Percentiles rank a stretch among this genome's conserved stretches.
Evolutionary conservation across 768 basidiomycete species (phyloP).

Genomic region (Rhodotorula graminis): DNA sequence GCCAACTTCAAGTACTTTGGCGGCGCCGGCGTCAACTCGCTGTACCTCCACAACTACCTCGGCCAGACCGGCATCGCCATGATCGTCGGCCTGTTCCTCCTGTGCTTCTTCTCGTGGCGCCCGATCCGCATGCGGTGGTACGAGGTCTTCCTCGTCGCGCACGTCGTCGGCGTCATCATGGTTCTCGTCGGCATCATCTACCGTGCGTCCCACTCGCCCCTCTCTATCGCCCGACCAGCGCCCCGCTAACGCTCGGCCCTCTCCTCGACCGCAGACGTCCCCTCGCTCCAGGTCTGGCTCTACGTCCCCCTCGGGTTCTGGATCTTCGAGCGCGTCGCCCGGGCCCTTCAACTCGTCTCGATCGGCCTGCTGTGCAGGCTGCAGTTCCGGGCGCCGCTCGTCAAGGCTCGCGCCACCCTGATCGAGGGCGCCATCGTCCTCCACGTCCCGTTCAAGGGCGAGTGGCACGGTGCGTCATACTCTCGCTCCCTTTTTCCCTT

Average conservation of each 20-base stretch:
- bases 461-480: conserved; percentile 15
- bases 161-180: conserved; percentile 23
- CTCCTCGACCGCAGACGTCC: conserved; percentile 14
- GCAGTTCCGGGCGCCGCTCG: conserved; percentile 24
- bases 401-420: conserved; percentile 27
- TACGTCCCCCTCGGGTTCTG: conserved; percentile 32
- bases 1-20: conserved; percentile 17
- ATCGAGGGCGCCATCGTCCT: conserved; percentile 30
- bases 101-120: conserved; percentile 25
- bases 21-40: conserved; percentile 6
- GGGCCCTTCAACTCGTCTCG: conserved; percentile 23
- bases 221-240: too few species aligned
- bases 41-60: conserved; percentile 27
- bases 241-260: too few species aligned
- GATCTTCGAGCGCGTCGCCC: conserved; percentile 29
- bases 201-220: conserved; percentile 1
- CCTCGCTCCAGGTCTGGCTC: conserved; percentile 26
- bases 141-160: conserved; percentile 32
- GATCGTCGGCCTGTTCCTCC: conserved; percentile 31
- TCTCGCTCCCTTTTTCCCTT: background rate
- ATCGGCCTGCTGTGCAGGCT: conserved; percentile 8
- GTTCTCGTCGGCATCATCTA: conserved; percentile 30
- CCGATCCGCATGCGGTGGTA: conserved; percentile 22
- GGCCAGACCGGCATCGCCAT: conserved; percentile 28
- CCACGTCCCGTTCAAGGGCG: conserved; percentile 31